Percentiles rank a stretch among this genome's conserved stretches.
Evolutionary conservation across 2,329 filamentous ascomycete species (phyloP).

Genomic region (Purpureocillium takamizusanense): DNA sequence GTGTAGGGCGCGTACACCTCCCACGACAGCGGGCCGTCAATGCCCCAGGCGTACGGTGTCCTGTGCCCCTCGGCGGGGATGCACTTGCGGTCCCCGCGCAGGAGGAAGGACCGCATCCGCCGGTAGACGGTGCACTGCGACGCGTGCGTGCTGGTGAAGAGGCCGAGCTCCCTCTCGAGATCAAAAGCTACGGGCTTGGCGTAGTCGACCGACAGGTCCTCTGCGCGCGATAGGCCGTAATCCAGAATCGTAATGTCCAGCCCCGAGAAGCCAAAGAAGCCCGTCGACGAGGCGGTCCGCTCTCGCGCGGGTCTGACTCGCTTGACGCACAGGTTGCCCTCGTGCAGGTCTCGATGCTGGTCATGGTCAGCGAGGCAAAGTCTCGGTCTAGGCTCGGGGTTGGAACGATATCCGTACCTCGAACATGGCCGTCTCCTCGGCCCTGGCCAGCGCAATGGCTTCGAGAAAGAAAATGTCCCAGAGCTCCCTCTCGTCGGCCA

Average conservation of each 20-base stretch:
- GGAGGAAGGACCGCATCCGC: constrained; percentile 50
- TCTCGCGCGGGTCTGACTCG: constrained; percentile 25
- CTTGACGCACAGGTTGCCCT: constrained; percentile 54
- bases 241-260: constrained; percentile 57
- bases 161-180: constrained; percentile 47
- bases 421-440: constrained; percentile 48
- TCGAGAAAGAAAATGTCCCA: constrained; percentile 57
- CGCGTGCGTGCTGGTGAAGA: constrained; percentile 53
- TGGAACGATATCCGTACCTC: constrained; percentile 34
- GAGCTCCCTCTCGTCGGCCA: constrained; percentile 39
- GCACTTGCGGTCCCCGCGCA: constrained; percentile 40
- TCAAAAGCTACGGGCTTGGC: constrained; percentile 42
- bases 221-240: constrained; percentile 54
- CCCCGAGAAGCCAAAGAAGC: constrained; percentile 49
- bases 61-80: constrained; percentile 38
- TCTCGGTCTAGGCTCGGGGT: not conserved
- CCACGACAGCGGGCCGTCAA: constrained; percentile 45
- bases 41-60: constrained; percentile 34
- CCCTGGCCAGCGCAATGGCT: constrained; percentile 49
- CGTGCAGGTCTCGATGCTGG: constrained; percentile 56
- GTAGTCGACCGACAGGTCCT: constrained; percentile 27
- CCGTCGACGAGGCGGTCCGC: constrained; percentile 17
- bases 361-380: constrained; percentile 5
- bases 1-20: constrained; percentile 47
- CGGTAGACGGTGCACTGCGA: constrained; percentile 53